Percentiles rank a stretch among this genome's conserved stretches.
phyloP scores from a whole-genome alignment of 805 yeast species.

The Ogataea dorogensis region DNA sequence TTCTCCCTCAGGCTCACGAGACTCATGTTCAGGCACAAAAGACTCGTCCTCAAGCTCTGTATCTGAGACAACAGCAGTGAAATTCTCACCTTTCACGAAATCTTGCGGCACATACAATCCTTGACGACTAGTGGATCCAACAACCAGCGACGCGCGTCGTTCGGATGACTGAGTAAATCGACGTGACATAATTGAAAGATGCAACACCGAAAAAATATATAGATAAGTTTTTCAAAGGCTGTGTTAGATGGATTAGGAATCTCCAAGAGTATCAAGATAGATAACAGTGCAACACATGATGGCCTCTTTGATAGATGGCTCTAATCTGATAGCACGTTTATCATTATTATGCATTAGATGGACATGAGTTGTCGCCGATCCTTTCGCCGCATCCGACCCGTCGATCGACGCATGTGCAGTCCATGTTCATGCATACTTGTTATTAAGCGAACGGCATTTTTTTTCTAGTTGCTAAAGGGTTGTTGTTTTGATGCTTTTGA shows the following conservation, averaged over 20 bases:
- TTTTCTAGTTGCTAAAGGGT: background rate
- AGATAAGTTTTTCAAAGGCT: constrained; percentile 7
- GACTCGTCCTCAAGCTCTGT: constrained; percentile 7
- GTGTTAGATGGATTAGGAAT: constrained; percentile 10
- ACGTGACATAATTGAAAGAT: constrained; percentile 21
- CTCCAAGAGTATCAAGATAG: background rate
- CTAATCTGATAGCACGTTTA: too few species aligned
- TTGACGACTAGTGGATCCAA: constrained; percentile 51
- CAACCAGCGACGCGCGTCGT: constrained; percentile 49
- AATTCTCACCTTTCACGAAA: constrained; percentile 32
- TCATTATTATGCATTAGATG: too few species aligned
- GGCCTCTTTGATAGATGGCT: too few species aligned
- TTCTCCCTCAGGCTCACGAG: background rate
- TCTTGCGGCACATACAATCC: constrained; percentile 54
- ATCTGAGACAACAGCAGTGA: constrained; percentile 5
- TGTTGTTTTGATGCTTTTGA: constrained; percentile 6
- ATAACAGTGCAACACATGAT: too few species aligned
- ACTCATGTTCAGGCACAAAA: constrained; percentile 5
- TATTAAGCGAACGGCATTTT: constrained; percentile 1
- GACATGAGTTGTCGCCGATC: too few species aligned
- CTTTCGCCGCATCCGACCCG: background rate
- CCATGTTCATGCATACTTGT: constrained; percentile 5
- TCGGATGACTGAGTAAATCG: constrained; percentile 44
- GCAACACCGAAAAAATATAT: background rate
- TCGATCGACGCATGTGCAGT: constrained; percentile 11